Percentiles rank a stretch among this genome's conserved stretches.
These are phyloP conservation scores for Pseudogymnoascus sp. DNA, from an alignment of 2,329 filamentous ascomycete genomes.

Conservation along the genomic window DNA sequence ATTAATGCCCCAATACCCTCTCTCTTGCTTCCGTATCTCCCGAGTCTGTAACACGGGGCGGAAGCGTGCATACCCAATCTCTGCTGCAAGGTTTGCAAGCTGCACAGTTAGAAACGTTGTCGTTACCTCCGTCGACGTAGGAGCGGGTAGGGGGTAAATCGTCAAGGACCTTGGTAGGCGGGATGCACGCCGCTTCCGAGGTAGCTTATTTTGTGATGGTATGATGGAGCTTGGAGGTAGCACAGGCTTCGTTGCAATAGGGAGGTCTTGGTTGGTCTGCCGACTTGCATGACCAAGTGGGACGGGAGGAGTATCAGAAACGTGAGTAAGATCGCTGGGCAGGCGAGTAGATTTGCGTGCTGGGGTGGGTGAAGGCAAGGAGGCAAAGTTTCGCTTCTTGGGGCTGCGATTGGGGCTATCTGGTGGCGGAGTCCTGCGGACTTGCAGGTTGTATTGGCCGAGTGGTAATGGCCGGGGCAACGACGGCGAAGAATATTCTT, in stretches of 20 bases:
- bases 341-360: background rate
- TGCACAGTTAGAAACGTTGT: conserved; percentile 50
- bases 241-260: conserved; percentile 19
- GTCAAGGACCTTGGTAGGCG: conserved; percentile 23
- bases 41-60: conserved; percentile 43
- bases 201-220: conserved; percentile 21
- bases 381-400: background rate
- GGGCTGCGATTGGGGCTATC: background rate
- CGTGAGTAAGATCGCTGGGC: background rate
- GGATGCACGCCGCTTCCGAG: background rate
- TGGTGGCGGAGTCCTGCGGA: background rate
- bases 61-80: conserved; percentile 48
- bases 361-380: background rate
- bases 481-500: background rate
- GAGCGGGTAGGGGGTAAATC: conserved; percentile 49
- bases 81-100: conserved; percentile 44
- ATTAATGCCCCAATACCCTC: conserved; percentile 70
- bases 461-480: background rate
- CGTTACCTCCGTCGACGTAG: conserved; percentile 39
- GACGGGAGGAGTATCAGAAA: background rate
- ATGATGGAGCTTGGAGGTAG: background rate
- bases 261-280: conserved; percentile 12
- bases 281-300: background rate
- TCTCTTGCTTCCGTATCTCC: conserved; percentile 51
- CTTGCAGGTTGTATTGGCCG: background rate